These are phyloP conservation scores for Chlamydomonas sphaeroides DNA, from an alignment of 139 green algal species.

Conservation along the genomic window DNA sequence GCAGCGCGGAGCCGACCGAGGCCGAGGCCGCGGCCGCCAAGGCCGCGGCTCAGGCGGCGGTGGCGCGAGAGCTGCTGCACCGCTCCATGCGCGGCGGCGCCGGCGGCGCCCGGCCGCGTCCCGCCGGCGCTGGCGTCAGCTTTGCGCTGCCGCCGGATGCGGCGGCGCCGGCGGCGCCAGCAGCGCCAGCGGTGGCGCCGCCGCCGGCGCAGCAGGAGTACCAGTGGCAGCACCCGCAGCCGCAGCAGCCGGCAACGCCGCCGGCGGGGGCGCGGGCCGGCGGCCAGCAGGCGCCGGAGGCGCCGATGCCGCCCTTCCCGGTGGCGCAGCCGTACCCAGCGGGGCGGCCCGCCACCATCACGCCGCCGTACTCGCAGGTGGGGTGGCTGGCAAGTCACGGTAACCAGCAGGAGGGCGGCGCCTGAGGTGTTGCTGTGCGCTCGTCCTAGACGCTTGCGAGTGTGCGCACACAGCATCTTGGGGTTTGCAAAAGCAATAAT, in stretches of 20 bases:
- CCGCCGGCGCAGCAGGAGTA: conserved; percentile 15
- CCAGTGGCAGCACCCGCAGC: conserved; percentile 19
- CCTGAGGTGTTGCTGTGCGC: too few species aligned
- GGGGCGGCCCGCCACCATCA: too few species aligned
- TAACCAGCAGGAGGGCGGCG: too few species aligned
- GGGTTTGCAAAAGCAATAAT: too few species aligned
- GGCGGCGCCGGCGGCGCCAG: not conserved
- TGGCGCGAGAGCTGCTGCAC: conserved; percentile 11
- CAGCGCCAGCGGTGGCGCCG: not conserved
- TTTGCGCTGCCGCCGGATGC: conserved; percentile 1
- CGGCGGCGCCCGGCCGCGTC: not conserved
- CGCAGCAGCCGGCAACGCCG: not conserved
- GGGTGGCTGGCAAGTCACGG: too few species aligned
- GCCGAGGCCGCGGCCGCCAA: not conserved
- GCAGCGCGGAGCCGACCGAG: not conserved
- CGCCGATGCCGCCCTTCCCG: too few species aligned
- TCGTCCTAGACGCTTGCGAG: too few species aligned
- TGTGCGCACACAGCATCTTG: too few species aligned
- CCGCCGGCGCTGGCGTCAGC: not conserved
- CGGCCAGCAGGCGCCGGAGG: too few species aligned
- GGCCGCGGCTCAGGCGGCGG: not conserved
- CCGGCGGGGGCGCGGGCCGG: too few species aligned
- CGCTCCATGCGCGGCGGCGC: conserved; percentile 2
- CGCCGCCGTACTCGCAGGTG: too few species aligned
- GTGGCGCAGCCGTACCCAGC: too few species aligned